phyloP scores from a whole-genome alignment of 2,329 filamentous ascomycete species.

The Trichoderma citrinoviride region DNA sequence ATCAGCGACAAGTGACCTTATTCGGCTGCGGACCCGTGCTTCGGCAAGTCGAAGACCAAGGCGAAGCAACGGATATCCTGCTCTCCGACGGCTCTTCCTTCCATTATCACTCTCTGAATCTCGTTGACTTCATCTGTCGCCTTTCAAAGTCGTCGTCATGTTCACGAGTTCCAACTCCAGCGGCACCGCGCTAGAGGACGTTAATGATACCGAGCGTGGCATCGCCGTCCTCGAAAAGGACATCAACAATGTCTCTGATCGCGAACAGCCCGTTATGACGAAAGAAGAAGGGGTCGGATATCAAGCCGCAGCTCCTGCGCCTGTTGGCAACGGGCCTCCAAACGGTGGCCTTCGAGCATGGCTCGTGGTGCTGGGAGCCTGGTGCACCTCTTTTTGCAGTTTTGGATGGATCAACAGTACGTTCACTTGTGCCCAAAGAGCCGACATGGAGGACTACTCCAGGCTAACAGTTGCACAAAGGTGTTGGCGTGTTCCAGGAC shows the following conservation, averaged over 20 bases:
- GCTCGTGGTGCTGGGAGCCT: conserved; percentile 41
- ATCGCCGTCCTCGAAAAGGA: conserved; percentile 1
- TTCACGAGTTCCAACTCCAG: conserved; percentile 9
- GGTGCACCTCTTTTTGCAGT: conserved; percentile 42
- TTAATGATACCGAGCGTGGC: not conserved
- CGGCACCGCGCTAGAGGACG: conserved; percentile 1
- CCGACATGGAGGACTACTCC: not conserved
- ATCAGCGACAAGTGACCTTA: not conserved
- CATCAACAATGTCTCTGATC: not conserved
- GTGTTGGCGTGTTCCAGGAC: conserved; percentile 54
- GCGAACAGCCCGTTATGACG: not conserved
- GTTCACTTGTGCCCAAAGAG: not conserved
- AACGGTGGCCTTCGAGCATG: conserved; percentile 37
- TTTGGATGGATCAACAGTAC: conserved; percentile 49
- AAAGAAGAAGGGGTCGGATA: not conserved
- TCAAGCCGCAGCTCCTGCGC: not conserved
- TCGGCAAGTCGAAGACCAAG: not conserved
- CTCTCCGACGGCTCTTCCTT: not conserved
- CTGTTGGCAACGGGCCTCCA: conserved; percentile 7
- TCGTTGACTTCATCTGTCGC: not conserved
- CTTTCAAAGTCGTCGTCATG: not conserved
- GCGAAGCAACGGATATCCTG: not conserved
- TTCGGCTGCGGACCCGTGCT: not conserved
- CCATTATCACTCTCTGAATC: not conserved
- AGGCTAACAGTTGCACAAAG: conserved; percentile 26